Evolutionary conservation across 495 filamentous ascomycete genomes (phyloP), one percentile per base, ranked within the genome.

Genomic region (Paragyromitra xinjiangensis): DNA sequence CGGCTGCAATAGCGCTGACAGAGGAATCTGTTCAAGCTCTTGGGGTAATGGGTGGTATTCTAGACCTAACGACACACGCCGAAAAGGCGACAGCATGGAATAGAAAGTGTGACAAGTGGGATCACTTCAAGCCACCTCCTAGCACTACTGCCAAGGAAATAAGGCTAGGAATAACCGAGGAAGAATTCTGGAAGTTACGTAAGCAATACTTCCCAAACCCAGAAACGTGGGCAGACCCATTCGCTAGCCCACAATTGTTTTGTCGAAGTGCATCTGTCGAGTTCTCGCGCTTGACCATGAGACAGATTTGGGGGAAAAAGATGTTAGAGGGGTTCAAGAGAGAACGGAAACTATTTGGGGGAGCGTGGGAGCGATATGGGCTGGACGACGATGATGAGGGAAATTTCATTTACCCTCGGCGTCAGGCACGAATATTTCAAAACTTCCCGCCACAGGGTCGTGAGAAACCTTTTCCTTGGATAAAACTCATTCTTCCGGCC

Each of bases 211-310:
- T 66, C 12, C 69, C 74, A 6, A 40, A 77, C 16, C 74, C 61
- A 5, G 74, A 73, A 73, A 77, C 42, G 1, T 73, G 69, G 74
- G 9, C 16, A 4, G 88, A 90, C 64, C 80, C 85, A 19, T 89
- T 89, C 70, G 87, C 86, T 8, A 87, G 86, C 63, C 83, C 87
- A 1, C 82, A 82, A 42, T 82, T 89, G 19, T 88, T 90, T 71
- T 88, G 89, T 71, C 85, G 85, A n/a, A 85, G 83, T 1, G 66
- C 88, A 0, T 83, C 7, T 2, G 6, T 66, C 42, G 61, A 61
- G 9, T 73, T 77, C 39, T 77, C 73, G 7, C 68, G 61, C 1
- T 37, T 73, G 34, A 42, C 50, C 4, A 5, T 73, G 39, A 58
- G 19, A 8, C 40, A 73, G 40, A 73, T 66, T 51, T 61, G 39